Base-by-base conservation (phyloP, 352 stramenopile species). In the Phytopythium oedochilum region DNA sequence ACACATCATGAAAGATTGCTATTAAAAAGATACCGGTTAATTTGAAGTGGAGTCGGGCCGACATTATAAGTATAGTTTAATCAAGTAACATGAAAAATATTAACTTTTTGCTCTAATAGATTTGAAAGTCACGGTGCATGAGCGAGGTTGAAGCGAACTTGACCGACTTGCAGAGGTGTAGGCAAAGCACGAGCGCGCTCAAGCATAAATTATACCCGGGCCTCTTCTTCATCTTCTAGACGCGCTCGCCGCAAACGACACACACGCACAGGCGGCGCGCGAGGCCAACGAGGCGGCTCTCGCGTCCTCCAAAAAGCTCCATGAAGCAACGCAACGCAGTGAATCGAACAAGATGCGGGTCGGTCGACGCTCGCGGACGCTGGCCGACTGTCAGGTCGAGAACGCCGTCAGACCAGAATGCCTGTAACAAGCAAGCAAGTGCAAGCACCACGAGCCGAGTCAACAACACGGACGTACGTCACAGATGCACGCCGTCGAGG, bases 171-270 rank as follows among this genome's bases (percentile, higher is more conserved):
- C n/a, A n/a, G n/a, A n/a, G n/a, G n/a, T n/a, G n/a, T n/a, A n/a
- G n/a, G n/a, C n/a, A n/a, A n/a, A n/a, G n/a, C n/a, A n/a, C n/a
- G n/a, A 14, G 25, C 12, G 42, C 23, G 25, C 26, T 49, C 43
- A 32, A 35, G 43, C n/a, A 49, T 49, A 49, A 35, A 35, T 49
- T 49, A 49, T 35, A 49, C 25, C 7, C 7, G 9, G 14, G 43
- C 17, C 3, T 48, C 5, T 26, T 20, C 39, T 28, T 46, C 22
- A 29, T 29, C 39, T 26, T 46, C 20, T n/a, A 46, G 22, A 28
- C 22, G 39, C 39, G 12, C 20, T n/a, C 20, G 39, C 28, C 39
- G 22, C 39, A 28, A 18, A 11, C 39, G 28, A 18, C 6, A 22
- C n/a, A 25, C n/a, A 29, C 12, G n/a, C 7, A 43, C 5, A 2